Evolutionary conservation across 2,329 filamentous ascomycete genomes (phyloP).

Genomic region (Geosmithia flava): DNA sequence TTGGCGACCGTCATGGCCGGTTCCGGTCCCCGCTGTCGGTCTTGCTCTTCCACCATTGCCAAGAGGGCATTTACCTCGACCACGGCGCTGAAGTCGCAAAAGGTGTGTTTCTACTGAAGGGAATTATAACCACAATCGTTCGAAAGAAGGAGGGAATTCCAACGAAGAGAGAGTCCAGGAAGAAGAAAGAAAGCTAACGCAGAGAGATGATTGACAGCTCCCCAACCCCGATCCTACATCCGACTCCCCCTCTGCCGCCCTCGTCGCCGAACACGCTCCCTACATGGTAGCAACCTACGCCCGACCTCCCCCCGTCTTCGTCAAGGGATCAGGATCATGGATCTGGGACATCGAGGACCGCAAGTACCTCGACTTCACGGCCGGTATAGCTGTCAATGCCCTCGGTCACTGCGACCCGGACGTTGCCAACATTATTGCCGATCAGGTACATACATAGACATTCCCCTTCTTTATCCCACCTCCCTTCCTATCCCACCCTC

Average conservation of each 20-base stretch:
- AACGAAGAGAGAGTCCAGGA: no score
- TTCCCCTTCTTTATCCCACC: background rate
- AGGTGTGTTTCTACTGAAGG: no score
- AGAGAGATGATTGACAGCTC: conserved; percentile 18
- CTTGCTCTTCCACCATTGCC: conserved; percentile 6
- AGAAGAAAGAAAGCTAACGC: no score
- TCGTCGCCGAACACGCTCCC: conserved; percentile 64
- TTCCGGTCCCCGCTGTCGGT: conserved; percentile 11
- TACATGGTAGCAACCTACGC: conserved; percentile 97
- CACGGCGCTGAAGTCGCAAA: no score
- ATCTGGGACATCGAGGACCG: conserved; percentile 84
- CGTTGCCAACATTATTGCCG: conserved; percentile 59
- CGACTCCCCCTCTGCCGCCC: conserved; percentile 61
- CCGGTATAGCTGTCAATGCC: conserved; percentile 89
- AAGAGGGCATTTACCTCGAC: conserved; percentile 19
- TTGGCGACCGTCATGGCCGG: conserved; percentile 14
- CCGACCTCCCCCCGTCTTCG: conserved; percentile 80
- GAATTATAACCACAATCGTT: no score
- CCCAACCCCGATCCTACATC: conserved; percentile 61
- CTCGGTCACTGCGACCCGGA: conserved; percentile 83
- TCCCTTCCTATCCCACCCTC: no score
- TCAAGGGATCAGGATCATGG: conserved; percentile 75
- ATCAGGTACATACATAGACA: conserved; percentile 46
- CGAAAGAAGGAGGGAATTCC: background rate
- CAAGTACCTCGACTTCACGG: conserved; percentile 87